These are phyloP conservation scores for Scutellaria barbata DNA, from an alignment of 257 asterid genomes.

Conservation along the genomic window DNA sequence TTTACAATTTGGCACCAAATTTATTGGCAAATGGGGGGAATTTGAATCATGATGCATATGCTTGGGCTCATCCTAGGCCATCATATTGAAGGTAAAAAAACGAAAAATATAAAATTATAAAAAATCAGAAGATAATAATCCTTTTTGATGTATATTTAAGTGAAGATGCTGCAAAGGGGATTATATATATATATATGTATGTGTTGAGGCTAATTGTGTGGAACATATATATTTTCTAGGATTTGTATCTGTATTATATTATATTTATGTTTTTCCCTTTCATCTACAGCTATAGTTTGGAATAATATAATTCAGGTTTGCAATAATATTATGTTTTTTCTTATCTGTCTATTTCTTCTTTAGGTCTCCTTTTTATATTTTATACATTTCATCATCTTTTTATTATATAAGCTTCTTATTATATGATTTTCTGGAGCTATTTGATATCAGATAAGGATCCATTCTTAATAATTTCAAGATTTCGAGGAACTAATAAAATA, in stretches of 20 bases:
- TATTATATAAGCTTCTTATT: too few relatives aligned
- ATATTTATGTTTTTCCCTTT: too few relatives aligned
- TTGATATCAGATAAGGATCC: neutral
- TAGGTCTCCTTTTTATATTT: neutral
- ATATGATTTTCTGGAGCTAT: too few relatives aligned
- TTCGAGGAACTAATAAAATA: neutral
- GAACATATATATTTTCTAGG: conserved; percentile 17
- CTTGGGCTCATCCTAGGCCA: conserved; percentile 50
- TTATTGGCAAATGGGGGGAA: conserved; percentile 47
- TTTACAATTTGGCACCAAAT: conserved; percentile 50
- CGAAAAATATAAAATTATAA: too few relatives aligned
- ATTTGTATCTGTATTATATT: conserved; percentile 27
- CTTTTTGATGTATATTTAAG: neutral
- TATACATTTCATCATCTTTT: too few relatives aligned
- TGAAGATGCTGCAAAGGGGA: neutral
- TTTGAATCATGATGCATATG: conserved; percentile 53
- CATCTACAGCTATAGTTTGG: too few relatives aligned
- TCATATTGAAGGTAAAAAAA: conserved; percentile 39
- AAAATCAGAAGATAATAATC: neutral
- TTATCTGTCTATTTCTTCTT: neutral
- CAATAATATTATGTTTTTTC: neutral
- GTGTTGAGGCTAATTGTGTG: conserved; percentile 30
- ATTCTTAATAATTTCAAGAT: conserved; percentile 7
- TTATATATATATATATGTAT: neutral
- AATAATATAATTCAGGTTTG: conserved; percentile 23